Evolutionary conservation across 2,329 filamentous ascomycete genomes (phyloP), one percentile per base, ranked within the genome.

Genomic region (Macrophomina phaseolina): DNA sequence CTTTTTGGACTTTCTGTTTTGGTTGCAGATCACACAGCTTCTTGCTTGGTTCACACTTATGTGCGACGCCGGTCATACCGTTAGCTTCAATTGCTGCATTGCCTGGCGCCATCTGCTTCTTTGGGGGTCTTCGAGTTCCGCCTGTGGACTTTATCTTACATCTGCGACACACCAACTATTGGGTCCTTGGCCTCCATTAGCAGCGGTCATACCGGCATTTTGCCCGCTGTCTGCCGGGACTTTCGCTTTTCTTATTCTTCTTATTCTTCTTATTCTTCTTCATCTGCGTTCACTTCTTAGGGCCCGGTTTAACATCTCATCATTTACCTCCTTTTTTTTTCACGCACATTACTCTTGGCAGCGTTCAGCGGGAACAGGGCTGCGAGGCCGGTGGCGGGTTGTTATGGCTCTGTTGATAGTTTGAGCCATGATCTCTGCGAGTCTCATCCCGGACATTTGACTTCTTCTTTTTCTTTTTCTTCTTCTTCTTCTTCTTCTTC

Each of bases 81-180:
- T 53, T 64, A 46, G 49, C 48, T 64, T 64, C 23, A 14, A 40
- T 64, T 52, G 48, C 61, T 64, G 61, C 63, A 65, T 65, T 55
- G n/a, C 63, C 63, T 65, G 63, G 63, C 63, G 49, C 34, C 38
- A 34, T 55, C 32, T 16, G 3, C 62, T 55, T 65, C 23, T 38
- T 40, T 36, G 49, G 49, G 40, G 32, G 11, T 53, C 49, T 45
- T 64, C n/a, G 28, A n/a, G 32, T n/a, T 53, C 18, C 36, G 14
- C 12, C 36, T 34, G 32, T 18, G 28, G 51, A n/a, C 32, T 55
- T 12, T 49, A n/a, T 48, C 42, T 28, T 56, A 12, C 18, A 18
- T 52, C 49, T 46, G 42, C 58, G 40, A 55, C 32, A 53, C 30
- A 28, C 18, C 51, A 45, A 46, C 28, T 46, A n/a, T 65, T 23